phyloP scores from a whole-genome alignment of 2,329 filamentous ascomycete species.

The Microthyrium microscopicum region DNA sequence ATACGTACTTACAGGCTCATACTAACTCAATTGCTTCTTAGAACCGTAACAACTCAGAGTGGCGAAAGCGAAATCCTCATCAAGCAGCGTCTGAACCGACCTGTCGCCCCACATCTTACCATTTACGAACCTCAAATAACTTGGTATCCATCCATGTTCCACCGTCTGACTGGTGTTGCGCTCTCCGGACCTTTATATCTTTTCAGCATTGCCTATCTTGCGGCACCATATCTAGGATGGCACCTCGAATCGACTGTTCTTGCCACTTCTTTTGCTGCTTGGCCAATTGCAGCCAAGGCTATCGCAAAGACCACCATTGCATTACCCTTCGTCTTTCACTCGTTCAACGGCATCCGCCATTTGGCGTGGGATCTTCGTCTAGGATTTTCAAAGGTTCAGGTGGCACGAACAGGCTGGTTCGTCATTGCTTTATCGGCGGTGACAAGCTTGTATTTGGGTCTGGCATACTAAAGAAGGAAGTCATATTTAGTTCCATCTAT shows the following conservation, averaged over 20 bases:
- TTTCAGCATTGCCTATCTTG: conserved; percentile 68
- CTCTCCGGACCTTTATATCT: conserved; percentile 62
- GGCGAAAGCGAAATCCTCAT: conserved; percentile 41
- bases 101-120: conserved; percentile 66
- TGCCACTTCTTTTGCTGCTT: conserved; percentile 46
- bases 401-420: conserved; percentile 48
- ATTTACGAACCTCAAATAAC: conserved; percentile 83
- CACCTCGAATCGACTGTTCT: conserved; percentile 48
- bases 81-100: conserved; percentile 64
- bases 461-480: neutral
- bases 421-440: conserved; percentile 40
- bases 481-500: too few relatives aligned
- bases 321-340: conserved; percentile 52
- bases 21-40: too few relatives aligned
- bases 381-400: conserved; percentile 45
- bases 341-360: conserved; percentile 54
- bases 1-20: too few relatives aligned
- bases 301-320: conserved; percentile 41
- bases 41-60: conserved; percentile 5
- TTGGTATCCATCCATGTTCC: conserved; percentile 59
- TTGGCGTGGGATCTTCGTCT: conserved; percentile 51
- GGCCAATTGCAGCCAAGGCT: conserved; percentile 43
- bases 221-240: conserved; percentile 57
- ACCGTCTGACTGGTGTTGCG: conserved; percentile 66
- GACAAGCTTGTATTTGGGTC: conserved; percentile 22